phyloP scores from a whole-genome alignment of 768 basidiomycete species.

The Xerocomus brunneocitrinus region DNA sequence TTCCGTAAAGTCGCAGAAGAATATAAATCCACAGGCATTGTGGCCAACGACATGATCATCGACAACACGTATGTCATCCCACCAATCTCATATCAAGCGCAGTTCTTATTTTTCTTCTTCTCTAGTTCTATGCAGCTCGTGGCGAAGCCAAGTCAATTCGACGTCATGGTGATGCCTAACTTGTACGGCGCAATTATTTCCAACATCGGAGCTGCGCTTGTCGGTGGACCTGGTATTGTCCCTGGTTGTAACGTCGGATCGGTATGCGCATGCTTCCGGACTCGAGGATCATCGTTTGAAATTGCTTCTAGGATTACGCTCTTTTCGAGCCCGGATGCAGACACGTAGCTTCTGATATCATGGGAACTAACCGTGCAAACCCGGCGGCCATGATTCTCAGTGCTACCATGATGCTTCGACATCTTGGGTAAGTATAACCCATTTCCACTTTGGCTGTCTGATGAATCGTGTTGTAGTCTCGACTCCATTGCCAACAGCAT shows the following conservation, averaged over 20 bases:
- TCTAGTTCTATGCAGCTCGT: conserved; percentile 98
- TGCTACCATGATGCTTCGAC: conserved; percentile 96
- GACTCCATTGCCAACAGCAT: conserved; percentile 92
- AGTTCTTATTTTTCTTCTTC: background rate
- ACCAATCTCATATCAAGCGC: background rate
- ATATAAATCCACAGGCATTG: conserved; percentile 89
- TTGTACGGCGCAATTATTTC: conserved; percentile 95
- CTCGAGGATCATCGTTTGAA: background rate
- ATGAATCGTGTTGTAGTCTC: conserved; percentile 33
- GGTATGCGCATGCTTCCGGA: conserved; percentile 38
- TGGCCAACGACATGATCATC: conserved; percentile 97
- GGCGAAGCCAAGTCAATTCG: conserved; percentile 91
- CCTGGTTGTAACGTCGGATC: conserved; percentile 98
- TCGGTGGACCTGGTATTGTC: conserved; percentile 96
- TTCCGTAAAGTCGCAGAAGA: conserved; percentile 96
- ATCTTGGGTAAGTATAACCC: conserved; percentile 70
- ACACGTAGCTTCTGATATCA: conserved; percentile 92
- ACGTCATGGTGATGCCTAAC: conserved; percentile 99
- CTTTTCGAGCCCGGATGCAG: conserved; percentile 98
- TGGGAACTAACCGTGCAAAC: conserved; percentile 94
- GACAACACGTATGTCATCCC: conserved; percentile 79
- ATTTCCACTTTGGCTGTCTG: conserved; percentile 12
- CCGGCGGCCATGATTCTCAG: conserved; percentile 97
- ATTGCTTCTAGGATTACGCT: conserved; percentile 72
- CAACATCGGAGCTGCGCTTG: conserved; percentile 97